Conservation (phyloP, 1,139 yeast genomes). For the Blastobotrys buckinghamii region DNA sequence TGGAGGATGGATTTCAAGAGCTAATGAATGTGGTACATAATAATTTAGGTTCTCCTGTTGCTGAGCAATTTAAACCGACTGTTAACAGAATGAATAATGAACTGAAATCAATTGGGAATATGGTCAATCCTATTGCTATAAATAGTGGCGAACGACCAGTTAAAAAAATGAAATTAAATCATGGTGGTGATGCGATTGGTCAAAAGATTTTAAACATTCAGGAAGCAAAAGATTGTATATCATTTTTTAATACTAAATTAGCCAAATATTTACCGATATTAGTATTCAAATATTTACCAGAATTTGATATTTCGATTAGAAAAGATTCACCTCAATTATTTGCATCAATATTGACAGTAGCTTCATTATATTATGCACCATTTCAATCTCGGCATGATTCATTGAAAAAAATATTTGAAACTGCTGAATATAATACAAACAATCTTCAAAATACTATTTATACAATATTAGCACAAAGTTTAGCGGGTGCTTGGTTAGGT, state of each 20-base stretch:
- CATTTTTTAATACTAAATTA: slow-evolving; percentile 19
- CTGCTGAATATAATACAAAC: neutral
- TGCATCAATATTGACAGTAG: slow-evolving; percentile 21
- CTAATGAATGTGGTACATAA: slow-evolving; percentile 10
- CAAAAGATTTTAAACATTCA: slow-evolving; percentile 11
- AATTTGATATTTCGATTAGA: slow-evolving; percentile 17
- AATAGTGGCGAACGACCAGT: slow-evolving; percentile 1
- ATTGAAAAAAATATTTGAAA: slow-evolving; percentile 19
- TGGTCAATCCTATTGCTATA: slow-evolving; percentile 7
- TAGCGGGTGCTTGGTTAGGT: slow-evolving; percentile 27
- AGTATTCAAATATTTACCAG: slow-evolving; percentile 22
- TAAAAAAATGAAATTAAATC: slow-evolving; percentile 5
- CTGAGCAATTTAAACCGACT: neutral
- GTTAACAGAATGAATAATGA: neutral
- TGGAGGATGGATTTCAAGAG: slow-evolving; percentile 17
- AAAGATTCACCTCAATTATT: slow-evolving; percentile 22
- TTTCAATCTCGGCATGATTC: slow-evolving; percentile 18
- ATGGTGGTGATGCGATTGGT: slow-evolving; percentile 8
- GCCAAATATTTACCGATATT: slow-evolving; percentile 24
- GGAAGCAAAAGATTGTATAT: slow-evolving; percentile 20
- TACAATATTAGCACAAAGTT: slow-evolving; percentile 19
- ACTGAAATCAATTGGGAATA: neutral
- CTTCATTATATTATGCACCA: slow-evolving; percentile 20
- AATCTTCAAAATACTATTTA: slow-evolving; percentile 13
- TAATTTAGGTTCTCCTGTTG: slow-evolving; percentile 3